Evolutionary conservation across 192 early-diverging fungal species (phyloP), one percentile per base, ranked within the genome.

Genomic region (Pilaira anomala): DNA sequence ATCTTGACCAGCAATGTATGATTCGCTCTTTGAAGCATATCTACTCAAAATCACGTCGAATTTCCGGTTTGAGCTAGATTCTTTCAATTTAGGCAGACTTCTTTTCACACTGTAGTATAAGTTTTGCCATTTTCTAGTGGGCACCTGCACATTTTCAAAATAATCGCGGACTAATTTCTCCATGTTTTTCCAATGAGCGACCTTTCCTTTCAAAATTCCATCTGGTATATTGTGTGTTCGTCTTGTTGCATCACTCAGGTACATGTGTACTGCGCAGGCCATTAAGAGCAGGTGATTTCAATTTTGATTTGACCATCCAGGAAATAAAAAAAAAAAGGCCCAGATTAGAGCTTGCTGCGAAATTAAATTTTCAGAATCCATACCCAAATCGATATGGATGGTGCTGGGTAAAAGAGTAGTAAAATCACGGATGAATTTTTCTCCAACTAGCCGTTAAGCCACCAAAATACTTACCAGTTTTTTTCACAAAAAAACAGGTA

Each of bases 1-100:
- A 45, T 45, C 44, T 45, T 45, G 44, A 45, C 44, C 44, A 45
- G 14, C 44, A 45, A 48, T 22, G 7, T 48, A 48, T 22, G 46
- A 18, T 18, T 48, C n/a, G n/a, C n/a, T 7, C 46, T 48, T 48
- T 48, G 46, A 48, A 22, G 46, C 46, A 48, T 48, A 48, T 48
- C 46, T 48, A 18, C 19, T 48, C 19, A 48, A 18, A 48, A 48
- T 16, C 7, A 22, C 2, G n/a, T 48, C 19, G 19, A 8, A 22
- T 48, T 48, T 48, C 1, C 8, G n/a, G 21, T 18, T 21, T 48
- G 46, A 45, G 1, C 1, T 48, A 1, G 18, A 48, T 48, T 21
- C 7, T 48, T 48, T 48, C 19, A 22, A 48, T 48, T 48, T 18
- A 48, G 1, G 7, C 18, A 48, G 19, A 18, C 46, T 48, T 13